Conservation (phyloP, 2,329 filamentous ascomycete species). For the Pestalotiopsis sp. region DNA sequence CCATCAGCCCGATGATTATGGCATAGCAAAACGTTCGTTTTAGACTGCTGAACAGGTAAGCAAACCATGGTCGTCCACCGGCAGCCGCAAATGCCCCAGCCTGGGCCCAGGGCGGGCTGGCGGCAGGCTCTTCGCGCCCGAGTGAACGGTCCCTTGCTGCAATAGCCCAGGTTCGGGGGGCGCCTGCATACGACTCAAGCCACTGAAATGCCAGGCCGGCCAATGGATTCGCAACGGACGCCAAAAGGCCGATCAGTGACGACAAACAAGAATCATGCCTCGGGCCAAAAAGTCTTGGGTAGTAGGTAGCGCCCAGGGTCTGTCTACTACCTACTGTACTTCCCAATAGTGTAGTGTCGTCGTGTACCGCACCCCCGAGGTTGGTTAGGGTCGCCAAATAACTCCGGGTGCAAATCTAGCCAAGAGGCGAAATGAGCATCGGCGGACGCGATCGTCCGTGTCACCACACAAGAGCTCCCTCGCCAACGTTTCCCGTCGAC, state of each 20-base stretch:
- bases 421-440: not conserved
- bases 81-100: not conserved
- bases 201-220: not conserved
- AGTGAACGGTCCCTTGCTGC: conserved; percentile 3
- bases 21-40: not conserved
- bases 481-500: not conserved
- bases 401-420: not conserved
- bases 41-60: not conserved
- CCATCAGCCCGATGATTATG: not conserved
- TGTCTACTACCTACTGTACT: not conserved
- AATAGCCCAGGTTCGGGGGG: not conserved
- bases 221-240: not conserved
- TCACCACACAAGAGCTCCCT: not conserved
- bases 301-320: not conserved
- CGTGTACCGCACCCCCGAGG: not conserved
- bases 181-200: not conserved
- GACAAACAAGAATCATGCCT: conserved; percentile 3
- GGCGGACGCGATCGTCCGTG: not conserved
- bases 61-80: not conserved
- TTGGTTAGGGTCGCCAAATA: not conserved
- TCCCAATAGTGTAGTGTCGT: not conserved
- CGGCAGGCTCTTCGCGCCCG: not conserved
- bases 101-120: not conserved
- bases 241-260: not conserved
- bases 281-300: conserved; percentile 1